These are phyloP conservation scores for Populus pruinosa DNA, from an alignment of 345 rosid species.

Conservation along the genomic window DNA sequence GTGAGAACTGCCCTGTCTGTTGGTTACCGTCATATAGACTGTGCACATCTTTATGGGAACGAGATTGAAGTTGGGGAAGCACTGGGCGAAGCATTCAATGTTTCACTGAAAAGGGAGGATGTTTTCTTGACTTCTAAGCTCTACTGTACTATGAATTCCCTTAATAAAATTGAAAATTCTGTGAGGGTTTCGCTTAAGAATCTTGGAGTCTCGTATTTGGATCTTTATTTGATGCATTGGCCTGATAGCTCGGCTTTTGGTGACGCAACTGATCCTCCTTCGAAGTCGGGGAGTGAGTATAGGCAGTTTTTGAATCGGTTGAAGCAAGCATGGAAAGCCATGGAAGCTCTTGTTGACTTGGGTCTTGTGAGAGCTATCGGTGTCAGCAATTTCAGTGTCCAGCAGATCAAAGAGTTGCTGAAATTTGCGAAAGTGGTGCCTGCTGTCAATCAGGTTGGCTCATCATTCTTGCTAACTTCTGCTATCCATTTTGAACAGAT, in stretches of 20 bases:
- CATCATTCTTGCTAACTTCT: not conserved
- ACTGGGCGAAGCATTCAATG: conserved; percentile 42
- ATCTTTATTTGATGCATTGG: conserved; percentile 68
- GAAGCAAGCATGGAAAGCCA: conserved; percentile 63
- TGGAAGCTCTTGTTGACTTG: conserved; percentile 51
- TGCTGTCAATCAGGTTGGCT: conserved; percentile 57
- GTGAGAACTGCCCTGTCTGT: conserved; percentile 51
- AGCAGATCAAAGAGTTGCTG: conserved; percentile 55
- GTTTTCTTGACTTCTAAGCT: conserved; percentile 58
- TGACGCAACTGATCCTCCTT: conserved; percentile 65
- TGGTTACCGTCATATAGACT: conserved; percentile 61
- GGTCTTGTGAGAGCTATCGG: conserved; percentile 60
- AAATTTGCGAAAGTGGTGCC: conserved; percentile 55
- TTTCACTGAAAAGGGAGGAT: conserved; percentile 45
- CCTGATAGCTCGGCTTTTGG: conserved; percentile 59
- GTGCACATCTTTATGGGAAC: conserved; percentile 63
- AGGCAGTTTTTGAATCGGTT: conserved; percentile 52
- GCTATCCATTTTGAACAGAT: not conserved
- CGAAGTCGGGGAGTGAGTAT: conserved; percentile 49
- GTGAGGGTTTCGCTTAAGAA: conserved; percentile 57
- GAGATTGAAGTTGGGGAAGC: conserved; percentile 63
- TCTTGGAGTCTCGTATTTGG: conserved; percentile 55
- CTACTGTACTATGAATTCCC: conserved; percentile 59
- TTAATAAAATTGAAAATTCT: conserved; percentile 61
- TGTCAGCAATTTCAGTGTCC: conserved; percentile 50